Base-by-base conservation (phyloP, 2,329 filamentous ascomycete species). In the Trichophyton verrucosum region DNA sequence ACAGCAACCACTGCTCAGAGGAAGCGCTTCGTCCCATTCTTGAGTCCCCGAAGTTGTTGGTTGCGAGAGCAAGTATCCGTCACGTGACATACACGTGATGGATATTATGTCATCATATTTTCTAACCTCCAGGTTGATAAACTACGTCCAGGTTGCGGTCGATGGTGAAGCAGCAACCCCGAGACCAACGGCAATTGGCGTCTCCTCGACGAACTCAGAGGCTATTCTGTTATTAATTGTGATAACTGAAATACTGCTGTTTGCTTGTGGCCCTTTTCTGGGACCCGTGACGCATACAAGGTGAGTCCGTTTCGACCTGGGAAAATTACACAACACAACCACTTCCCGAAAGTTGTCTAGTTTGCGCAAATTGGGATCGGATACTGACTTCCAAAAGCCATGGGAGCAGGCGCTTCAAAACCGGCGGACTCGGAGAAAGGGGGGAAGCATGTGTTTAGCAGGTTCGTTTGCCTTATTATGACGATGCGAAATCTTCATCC, bases 381-480 rank as follows among this genome's bases (percentile, higher is more conserved):
- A 15, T 27, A 30, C 49, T 53, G 27, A 53, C 49, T 20, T 30
- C 22, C 13, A 15, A 30, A 53, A 53, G 42, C 57, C 57, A 86
- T 86, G 83, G 83, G 83, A 72, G 79, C 80, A 70, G 81, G 81
- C 67, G 78, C 79, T 74, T 86, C 83, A 59, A 85, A 85, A 75
- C 80, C 80, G 67, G 77, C 80, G 64, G 75, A 74, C 65, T 73
- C 77, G 8, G 33, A 57, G 68, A 72, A 70, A 63, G 69, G 68
- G 65, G 71, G 78, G 67, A 81, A 83, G 74, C 82, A 85, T 75
- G 76, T 85, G 70, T 86, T 86, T 73, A 77, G 80, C 58, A 78
- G 82, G 82, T 86, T 75, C 63, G 80, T 74, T 61, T 3, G 59
- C 20, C 22, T 15, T 57, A 17, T 13, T 44, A 20, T 6, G n/a